Base-by-base conservation (phyloP, 1,139 yeast genomes). In the Diutina rugosa region DNA sequence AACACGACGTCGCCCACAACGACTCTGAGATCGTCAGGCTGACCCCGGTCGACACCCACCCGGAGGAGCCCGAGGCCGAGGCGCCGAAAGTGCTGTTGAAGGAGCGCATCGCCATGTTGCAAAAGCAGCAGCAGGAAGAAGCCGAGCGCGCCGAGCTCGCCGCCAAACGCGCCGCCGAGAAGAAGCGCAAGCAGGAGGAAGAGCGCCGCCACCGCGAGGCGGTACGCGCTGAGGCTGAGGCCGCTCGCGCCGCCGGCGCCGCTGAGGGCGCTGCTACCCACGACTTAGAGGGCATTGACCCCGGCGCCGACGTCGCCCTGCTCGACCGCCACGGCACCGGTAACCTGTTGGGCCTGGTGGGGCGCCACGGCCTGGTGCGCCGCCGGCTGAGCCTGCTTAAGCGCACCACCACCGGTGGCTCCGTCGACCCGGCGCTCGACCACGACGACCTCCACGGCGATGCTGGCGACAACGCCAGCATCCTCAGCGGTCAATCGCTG, bases 81-180 rank as follows among this genome's bases (percentile, higher is more conserved):
- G 80, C 73, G 30, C 96, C 97, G 12, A 85, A 87, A 62, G 71
- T 90, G 72, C 85, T 95, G 58, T 75, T 93, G 65, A 87, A 87
- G 66, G 97, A 93, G 62, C 79, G 98, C 61, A 90, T 93, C 66
- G 89, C 89, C 10, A 67, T 89, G 65, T 74, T 93, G 57, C 96
- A 91, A 66, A 81, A 89, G 65, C 84, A 84, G 58, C 97, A 89
- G 67, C 80, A 81, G 58, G 90, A 87, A 64, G 95, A 89, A 64
- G 89, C 87, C 6, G 91, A 87, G 62, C 79, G 87, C 56, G 83
- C 82, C 58, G 88, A 79, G 32, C 88, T 87, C 1, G 79, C 85
- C 7, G 61, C 75, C 2, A 46, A 46, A 14, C 41, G 35, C 12
- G 45, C 55, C 14, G 51, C 32, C 8, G 46, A 29, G 8, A 46